Conservation (phyloP, 106 monocot species). For the Acorus gramineus region DNA sequence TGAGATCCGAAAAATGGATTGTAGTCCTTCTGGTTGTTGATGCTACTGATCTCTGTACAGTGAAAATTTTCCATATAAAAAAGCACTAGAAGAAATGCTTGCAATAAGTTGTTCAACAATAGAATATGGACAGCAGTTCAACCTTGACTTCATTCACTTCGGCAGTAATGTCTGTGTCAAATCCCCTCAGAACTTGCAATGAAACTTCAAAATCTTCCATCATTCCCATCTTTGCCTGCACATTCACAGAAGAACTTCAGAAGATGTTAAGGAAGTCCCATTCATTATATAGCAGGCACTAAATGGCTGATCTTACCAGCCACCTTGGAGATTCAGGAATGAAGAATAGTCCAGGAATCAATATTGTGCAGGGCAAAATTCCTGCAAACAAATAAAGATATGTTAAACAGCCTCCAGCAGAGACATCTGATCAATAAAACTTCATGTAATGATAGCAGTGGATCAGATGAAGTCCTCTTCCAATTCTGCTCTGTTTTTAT, state of each 20-base stretch:
- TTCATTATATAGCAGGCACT: background rate
- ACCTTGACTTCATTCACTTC: conserved; percentile 93
- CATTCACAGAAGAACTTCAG: background rate
- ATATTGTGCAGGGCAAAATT: conserved; percentile 67
- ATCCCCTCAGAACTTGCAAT: conserved; percentile 88
- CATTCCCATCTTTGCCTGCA: conserved; percentile 94
- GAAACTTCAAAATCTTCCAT: conserved; percentile 87
- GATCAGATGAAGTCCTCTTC: no score
- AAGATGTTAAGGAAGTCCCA: background rate
- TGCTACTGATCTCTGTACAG: conserved; percentile 63
- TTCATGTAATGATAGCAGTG: background rate
- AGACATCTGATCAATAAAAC: background rate
- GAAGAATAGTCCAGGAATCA: conserved; percentile 89
- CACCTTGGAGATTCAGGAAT: conserved; percentile 97
- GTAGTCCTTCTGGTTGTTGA: conserved; percentile 70
- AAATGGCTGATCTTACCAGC: conserved; percentile 44
- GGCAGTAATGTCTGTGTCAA: conserved; percentile 68
- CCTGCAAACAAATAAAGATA: conserved; percentile 31
- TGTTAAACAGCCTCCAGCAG: no score
- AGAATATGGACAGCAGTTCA: background rate
- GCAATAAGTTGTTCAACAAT: no score
- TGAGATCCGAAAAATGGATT: conserved; percentile 69
- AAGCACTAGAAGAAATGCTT: background rate
- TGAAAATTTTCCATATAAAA: conserved; percentile 1
- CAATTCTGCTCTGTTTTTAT: no score